These are phyloP conservation scores for Myriosclerotinia duriaeana DNA, from an alignment of 2,329 filamentous ascomycete genomes.

Conservation along the genomic window DNA sequence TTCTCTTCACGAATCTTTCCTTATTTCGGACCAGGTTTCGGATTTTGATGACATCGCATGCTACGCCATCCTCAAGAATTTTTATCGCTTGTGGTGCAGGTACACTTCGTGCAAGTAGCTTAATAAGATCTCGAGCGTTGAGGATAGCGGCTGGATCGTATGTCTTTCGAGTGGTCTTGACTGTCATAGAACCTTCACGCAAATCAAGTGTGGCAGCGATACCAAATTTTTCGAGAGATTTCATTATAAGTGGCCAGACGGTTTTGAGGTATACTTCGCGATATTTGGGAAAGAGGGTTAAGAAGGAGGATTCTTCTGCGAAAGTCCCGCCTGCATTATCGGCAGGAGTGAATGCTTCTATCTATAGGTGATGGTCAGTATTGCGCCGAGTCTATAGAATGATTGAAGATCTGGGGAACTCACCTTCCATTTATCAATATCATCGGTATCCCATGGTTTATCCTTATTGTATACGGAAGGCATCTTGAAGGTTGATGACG, in stretches of 20 bases:
- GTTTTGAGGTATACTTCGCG: constrained; percentile 91
- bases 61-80: constrained; percentile 87
- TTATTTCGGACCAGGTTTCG: constrained; percentile 87
- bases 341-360: constrained; percentile 79
- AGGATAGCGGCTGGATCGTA: constrained; percentile 90
- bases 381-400: neutral
- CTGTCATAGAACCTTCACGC: constrained; percentile 93
- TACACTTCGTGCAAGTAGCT: constrained; percentile 85
- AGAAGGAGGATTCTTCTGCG: constrained; percentile 88
- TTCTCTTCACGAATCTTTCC: constrained; percentile 90
- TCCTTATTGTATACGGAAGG: constrained; percentile 86
- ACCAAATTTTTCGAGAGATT: constrained; percentile 79
- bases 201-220: constrained; percentile 92
- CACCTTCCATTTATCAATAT: constrained; percentile 95
- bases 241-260: constrained; percentile 88
- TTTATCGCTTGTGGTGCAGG: constrained; percentile 91
- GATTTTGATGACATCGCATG: constrained; percentile 96
- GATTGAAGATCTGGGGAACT: constrained; percentile 8
- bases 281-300: constrained; percentile 89
- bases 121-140: constrained; percentile 91
- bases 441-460: constrained; percentile 94
- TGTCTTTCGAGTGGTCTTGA: constrained; percentile 90
- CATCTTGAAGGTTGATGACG: constrained; percentile 52
- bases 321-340: constrained; percentile 87
- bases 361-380: constrained; percentile 44